Evolutionary conservation across 768 basidiomycete genomes (phyloP).

Genomic region (Phylloporus scabripes): DNA sequence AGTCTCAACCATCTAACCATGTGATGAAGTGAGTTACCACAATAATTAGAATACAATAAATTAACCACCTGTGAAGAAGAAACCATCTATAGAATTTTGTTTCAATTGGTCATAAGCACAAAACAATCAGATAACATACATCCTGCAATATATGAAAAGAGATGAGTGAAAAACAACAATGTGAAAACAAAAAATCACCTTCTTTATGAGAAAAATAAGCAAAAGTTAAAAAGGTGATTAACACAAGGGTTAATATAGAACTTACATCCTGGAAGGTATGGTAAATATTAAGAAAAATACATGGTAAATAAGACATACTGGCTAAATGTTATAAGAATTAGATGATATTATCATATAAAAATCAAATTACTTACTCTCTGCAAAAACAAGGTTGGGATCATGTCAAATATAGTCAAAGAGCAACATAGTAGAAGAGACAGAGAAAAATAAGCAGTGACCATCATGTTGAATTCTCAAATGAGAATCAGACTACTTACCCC

Average conservation of each 20-base stretch:
- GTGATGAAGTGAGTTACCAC: no score
- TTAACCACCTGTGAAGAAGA: no score
- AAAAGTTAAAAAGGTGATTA: no score
- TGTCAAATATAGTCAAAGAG: not conserved
- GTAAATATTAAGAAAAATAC: not conserved
- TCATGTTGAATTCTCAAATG: not conserved
- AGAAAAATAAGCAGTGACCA: not conserved
- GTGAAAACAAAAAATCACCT: no score
- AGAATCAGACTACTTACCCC: not conserved
- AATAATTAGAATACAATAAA: not conserved
- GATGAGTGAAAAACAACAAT: no score
- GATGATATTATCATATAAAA: not conserved
- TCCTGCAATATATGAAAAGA: no score
- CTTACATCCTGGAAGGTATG: not conserved
- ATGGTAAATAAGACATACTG: not conserved
- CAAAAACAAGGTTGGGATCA: no score
- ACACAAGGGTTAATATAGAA: not conserved
- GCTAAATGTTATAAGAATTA: not conserved
- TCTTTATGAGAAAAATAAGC: no score
- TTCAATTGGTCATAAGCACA: not conserved
- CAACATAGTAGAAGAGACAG: not conserved
- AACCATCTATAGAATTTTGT: not conserved
- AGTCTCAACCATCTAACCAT: no score
- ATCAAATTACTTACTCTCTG: not conserved
- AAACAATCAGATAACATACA: not conserved